Evolutionary conservation across 805 yeast species (phyloP).

Genomic region (Debaryomyces tyrocola): DNA sequence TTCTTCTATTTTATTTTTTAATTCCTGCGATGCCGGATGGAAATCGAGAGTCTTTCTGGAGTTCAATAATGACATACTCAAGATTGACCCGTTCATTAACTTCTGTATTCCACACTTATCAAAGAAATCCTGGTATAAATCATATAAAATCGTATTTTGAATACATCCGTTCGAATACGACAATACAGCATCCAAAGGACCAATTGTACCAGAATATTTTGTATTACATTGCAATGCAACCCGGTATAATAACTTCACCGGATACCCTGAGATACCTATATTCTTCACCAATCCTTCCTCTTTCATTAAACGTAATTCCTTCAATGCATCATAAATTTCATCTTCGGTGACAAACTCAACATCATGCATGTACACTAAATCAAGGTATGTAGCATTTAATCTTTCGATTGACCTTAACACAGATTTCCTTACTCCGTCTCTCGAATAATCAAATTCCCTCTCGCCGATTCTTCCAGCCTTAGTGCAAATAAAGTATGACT

Average conservation of each 20-base stretch:
- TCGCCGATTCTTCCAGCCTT: slow-evolving; percentile 78
- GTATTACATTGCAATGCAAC: slow-evolving; percentile 44
- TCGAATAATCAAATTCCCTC: slow-evolving; percentile 74
- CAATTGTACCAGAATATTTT: slow-evolving; percentile 36
- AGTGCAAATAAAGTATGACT: slow-evolving; percentile 69
- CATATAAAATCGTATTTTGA: slow-evolving; percentile 62
- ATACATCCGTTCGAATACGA: slow-evolving; percentile 81
- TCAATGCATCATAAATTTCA: slow-evolving; percentile 61
- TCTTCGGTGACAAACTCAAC: slow-evolving; percentile 70
- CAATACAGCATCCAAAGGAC: slow-evolving; percentile 70
- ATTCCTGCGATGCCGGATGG: slow-evolving; percentile 73
- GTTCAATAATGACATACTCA: slow-evolving; percentile 84
- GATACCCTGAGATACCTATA: slow-evolving; percentile 87
- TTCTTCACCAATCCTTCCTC: slow-evolving; percentile 58
- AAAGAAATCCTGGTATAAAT: slow-evolving; percentile 49
- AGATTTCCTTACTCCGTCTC: slow-evolving; percentile 57
- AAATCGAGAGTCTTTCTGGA: slow-evolving; percentile 65
- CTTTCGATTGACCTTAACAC: slow-evolving; percentile 67
- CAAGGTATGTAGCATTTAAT: slow-evolving; percentile 67
- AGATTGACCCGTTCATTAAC: slow-evolving; percentile 79
- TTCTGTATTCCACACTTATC: slow-evolving; percentile 53
- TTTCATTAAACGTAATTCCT: slow-evolving; percentile 58
- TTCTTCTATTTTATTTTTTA: slow-evolving; percentile 52
- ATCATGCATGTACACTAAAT: slow-evolving; percentile 85
- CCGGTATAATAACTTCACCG: slow-evolving; percentile 63